Conservation (phyloP, 495 filamentous ascomycete species). For the Lichina pygmaea region DNA sequence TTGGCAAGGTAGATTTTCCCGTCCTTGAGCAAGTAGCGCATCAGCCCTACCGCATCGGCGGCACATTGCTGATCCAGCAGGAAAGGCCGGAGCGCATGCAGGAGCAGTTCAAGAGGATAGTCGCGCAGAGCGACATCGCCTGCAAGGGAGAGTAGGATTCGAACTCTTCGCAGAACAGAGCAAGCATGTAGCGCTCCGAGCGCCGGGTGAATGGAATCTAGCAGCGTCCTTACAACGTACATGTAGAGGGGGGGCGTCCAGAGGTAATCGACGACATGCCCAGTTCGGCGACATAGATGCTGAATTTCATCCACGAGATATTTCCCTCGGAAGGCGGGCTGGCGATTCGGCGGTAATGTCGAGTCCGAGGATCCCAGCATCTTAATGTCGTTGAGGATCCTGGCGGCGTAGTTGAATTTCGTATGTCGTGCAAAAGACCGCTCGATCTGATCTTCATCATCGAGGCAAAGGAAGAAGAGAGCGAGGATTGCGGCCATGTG, state of each 20-base stretch:
- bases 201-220: constrained; percentile 64
- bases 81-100: constrained; percentile 56
- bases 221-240: constrained; percentile 46
- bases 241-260: constrained; percentile 57
- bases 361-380: constrained; percentile 29
- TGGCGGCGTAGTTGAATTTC: constrained; percentile 25
- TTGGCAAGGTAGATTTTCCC: constrained; percentile 36
- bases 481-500: constrained; percentile 56
- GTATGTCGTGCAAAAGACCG: constrained; percentile 40
- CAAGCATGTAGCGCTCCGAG: constrained; percentile 69
- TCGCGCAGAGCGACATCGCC: constrained; percentile 38
- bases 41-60: constrained; percentile 71
- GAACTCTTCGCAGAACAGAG: constrained; percentile 60
- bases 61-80: constrained; percentile 61
- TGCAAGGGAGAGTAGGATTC: constrained; percentile 54
- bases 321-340: constrained; percentile 61
- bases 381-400: constrained; percentile 39
- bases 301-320: constrained; percentile 46
- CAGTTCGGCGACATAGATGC: constrained; percentile 43
- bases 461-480: constrained; percentile 36
- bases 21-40: constrained; percentile 54
- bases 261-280: constrained; percentile 31
- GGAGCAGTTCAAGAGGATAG: constrained; percentile 79
- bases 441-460: constrained; percentile 52
- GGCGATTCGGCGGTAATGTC: constrained; percentile 42